Evolutionary conservation across 352 stramenopile species (phyloP), one percentile per base, ranked within the genome.

Genomic region (Elongisporangium anandrum): DNA sequence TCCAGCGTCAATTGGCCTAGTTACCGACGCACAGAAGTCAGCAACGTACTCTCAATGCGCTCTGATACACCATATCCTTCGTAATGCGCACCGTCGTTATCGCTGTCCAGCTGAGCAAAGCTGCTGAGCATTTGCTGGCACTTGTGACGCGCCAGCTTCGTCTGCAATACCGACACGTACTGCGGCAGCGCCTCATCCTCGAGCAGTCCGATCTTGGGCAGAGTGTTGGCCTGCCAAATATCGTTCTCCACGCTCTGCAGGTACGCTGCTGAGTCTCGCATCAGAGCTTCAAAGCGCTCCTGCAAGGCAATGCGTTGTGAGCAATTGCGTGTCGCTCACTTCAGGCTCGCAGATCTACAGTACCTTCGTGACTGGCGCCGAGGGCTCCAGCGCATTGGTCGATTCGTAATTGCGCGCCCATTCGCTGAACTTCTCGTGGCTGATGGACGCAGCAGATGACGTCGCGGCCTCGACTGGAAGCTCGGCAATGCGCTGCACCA

Each of bases 131-230:
- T 60, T 15, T 73, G 69, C 21, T 61, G 61, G 58, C 68, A 86
- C 60, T 89, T 91, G 70, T 85, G 77, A 29, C 71, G 75, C 13
- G 69, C 74, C 21, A 91, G 65, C 61, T 86, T 88, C 20, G 87
- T n/a, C 62, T 83, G 77, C 22, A 88, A 54, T 7, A 74, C 79
- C 19, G 89, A 75, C 9, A 86, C 59, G 29, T 86, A 88, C 15
- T 60, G 65, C 17, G 69, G 66, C 0, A 73, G 45, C 4, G 78
- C 63, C 16, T 68, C 65, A 2, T 80, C 74, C 4, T 72, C 65
- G 50, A 88, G 60, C 19, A 60, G 66, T 13, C 61, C 63, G 50
- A 89, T 70, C 56, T 73, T 72, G 3, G 63, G 61, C 26, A 41
- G 29, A 4, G 29, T 41, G 29, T 66, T 72, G 12, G 61, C 59